These are phyloP conservation scores for Petunia axillaris DNA, from an alignment of 257 asterid species.

Conservation along the genomic window DNA sequence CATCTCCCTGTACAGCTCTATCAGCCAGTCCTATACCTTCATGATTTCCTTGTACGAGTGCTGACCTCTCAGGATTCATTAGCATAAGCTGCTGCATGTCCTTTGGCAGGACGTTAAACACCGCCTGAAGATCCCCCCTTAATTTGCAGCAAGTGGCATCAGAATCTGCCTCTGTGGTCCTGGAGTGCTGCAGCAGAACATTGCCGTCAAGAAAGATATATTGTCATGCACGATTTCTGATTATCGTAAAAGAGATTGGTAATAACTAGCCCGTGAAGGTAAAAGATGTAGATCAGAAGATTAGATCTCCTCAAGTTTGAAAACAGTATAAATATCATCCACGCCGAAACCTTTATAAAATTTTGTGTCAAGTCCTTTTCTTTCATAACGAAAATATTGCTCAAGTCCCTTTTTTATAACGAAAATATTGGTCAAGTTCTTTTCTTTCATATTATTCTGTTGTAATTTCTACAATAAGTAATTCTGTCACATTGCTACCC, in stretches of 20 bases:
- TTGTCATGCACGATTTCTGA: neutral
- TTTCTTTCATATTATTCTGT: neutral
- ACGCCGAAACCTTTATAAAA: neutral
- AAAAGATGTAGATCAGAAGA: slow-evolving; percentile 1
- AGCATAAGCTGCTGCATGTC: slow-evolving; percentile 86
- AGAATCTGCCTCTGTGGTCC: slow-evolving; percentile 56
- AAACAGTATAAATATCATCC: neutral
- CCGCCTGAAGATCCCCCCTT: slow-evolving; percentile 74
- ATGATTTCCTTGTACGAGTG: slow-evolving; percentile 52
- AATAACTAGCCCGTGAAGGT: neutral
- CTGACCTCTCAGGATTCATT: slow-evolving; percentile 78
- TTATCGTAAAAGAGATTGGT: slow-evolving; percentile 4
- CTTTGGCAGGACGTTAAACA: slow-evolving; percentile 69
- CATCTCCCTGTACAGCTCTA: slow-evolving; percentile 28
- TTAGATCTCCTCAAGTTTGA: neutral
- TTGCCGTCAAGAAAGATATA: slow-evolving; percentile 23
- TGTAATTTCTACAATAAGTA: neutral
- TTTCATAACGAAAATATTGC: neutral
- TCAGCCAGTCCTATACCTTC: slow-evolving; percentile 34
- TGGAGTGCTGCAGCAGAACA: slow-evolving; percentile 51
- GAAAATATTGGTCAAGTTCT: neutral
- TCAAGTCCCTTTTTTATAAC: neutral
- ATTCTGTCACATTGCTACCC: neutral
- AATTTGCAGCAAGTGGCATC: slow-evolving; percentile 66
- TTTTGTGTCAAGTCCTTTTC: neutral